Base-by-base conservation (phyloP, 495 filamentous ascomycete species). In the Penicillium flavigenum region DNA sequence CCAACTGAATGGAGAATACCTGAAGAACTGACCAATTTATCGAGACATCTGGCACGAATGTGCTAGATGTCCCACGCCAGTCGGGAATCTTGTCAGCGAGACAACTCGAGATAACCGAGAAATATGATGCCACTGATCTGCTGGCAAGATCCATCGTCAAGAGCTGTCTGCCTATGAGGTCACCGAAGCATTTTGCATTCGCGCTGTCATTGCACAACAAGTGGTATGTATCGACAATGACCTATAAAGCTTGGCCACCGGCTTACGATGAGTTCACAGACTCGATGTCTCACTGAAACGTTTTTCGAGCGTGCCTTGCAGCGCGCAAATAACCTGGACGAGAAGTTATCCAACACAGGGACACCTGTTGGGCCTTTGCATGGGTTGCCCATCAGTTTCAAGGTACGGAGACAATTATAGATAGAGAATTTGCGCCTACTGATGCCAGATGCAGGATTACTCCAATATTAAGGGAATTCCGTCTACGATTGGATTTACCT, bases 311-410 rank as follows among this genome's bases (percentile, higher is more conserved):
- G 62, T 8, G 76, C 76, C 1, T 45, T 79, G 2, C 61, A 69
- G 17, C 62, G 72, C 22, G 75, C 77, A 1, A 64, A 63, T 6
- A 63, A 67, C 22, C 74, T 86, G 11, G 76, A 78, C 58, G 65
- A 63, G 2, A 64, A 73, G 36, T 46, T 76, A 3, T 41, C 32
- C 17, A 62, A 61, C n/a, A 58, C 64, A 10, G 61, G 65, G 1
- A 76, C 74, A 34, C 71, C 76, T 6, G 66, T 84, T 19, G 85
- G 85, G 0, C 83, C 83, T 0, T 69, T 88, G 0, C 84, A 88
- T 56, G 85, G 85, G 20, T 56, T 88, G n/a, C 84, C 85, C 0
- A 79, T 87, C 44, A 83, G 77, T 55, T 70, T 88, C 41, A 90
- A 90, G 68, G 86, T 88, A 58, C 76, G 79, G 31, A 1, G 5